Base-by-base conservation (phyloP, 805 yeast species). In the Starmerella gropengiesseri region DNA sequence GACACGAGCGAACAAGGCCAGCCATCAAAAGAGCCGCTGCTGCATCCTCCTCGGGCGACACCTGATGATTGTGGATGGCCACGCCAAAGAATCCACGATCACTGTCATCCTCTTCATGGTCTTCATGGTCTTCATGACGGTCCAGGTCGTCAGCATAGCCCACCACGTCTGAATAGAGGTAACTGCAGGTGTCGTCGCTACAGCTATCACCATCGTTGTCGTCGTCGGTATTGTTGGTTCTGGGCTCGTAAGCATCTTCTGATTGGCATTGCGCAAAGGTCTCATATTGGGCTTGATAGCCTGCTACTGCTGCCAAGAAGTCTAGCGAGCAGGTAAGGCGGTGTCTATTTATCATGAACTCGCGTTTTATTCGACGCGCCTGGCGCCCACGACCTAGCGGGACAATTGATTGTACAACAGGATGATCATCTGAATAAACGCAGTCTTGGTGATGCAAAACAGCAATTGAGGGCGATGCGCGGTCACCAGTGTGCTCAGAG, bases 311-410 rank as follows among this genome's bases (percentile, higher is more conserved):
- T 2, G 43, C 46, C 12, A 43, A 18, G 16, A 22, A 37, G 31
- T 43, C 46, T 13, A 43, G 28, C 6, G 46, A 43, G 40, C 47
- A 44, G 13, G 29, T 25, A 13, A 41, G 29, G 21, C 26, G 16
- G 4, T 28, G 7, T n/a, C 21, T 13, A 3, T 21, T 6, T n/a
- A 11, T 5, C 14, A 14, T 14, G 23, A 14, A 14, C 29, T 34
- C 37, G 20, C 20, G 37, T 23, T 22, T 34, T 29, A 34, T 5
- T 13, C 21, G 37, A 14, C 7, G n/a, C 16, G 13, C 7, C 3
- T 14, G 16, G 7, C 28, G 13, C 11, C 11, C 29, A 11, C 16
- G n/a, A 8, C 7, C n/a, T 27, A 12, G 6, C 7, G 37, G 37
- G 5, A 34, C 14, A 23, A 22, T n/a, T 8, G 37, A 18, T 18